A percentile compares a stretch with the other conserved stretches of the same genome.
Conservation (phyloP, 208 protist genomes). For the Crithidia expoeki region DNA sequence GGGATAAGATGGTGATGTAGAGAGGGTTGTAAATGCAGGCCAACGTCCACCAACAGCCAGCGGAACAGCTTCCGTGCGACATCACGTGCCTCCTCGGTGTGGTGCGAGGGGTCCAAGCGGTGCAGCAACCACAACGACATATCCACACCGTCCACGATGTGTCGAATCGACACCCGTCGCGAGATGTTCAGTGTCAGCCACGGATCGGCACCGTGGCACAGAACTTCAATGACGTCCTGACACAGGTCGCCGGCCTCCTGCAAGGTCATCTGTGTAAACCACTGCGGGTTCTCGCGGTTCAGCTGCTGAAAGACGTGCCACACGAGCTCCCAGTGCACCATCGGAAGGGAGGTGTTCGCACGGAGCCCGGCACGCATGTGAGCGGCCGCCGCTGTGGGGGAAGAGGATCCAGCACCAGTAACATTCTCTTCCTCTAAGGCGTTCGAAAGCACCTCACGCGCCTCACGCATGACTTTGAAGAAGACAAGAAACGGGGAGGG, state of each 20-base stretch:
- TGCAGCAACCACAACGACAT: constrained; percentile 83
- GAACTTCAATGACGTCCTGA: constrained; percentile 63
- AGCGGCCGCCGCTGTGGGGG: background rate
- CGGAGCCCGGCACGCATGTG: constrained; percentile 1
- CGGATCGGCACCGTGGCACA: constrained; percentile 78
- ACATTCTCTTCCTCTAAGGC: constrained; percentile 20
- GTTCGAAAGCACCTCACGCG: constrained; percentile 59
- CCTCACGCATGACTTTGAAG: constrained; percentile 75
- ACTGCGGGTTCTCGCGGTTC: constrained; percentile 71
- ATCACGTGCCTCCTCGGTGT: constrained; percentile 66
- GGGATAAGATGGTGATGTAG: constrained; percentile 80
- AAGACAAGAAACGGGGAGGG: constrained; percentile 78
- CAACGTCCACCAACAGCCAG: constrained; percentile 84
- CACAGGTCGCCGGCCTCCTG: constrained; percentile 69
- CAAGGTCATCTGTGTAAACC: constrained; percentile 50
- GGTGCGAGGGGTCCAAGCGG: constrained; percentile 75
- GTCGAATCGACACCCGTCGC: constrained; percentile 49
- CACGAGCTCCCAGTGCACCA: constrained; percentile 87
- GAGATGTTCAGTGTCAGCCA: constrained; percentile 85
- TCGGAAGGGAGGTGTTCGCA: constrained; percentile 42
- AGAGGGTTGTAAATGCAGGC: constrained; percentile 72
- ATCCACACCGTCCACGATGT: constrained; percentile 84
- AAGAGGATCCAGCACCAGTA: background rate
- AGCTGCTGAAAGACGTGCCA: constrained; percentile 80
- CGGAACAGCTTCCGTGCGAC: constrained; percentile 76